Base-by-base conservation (phyloP, 345 rosid species). In the Euphorbia peplus region DNA sequence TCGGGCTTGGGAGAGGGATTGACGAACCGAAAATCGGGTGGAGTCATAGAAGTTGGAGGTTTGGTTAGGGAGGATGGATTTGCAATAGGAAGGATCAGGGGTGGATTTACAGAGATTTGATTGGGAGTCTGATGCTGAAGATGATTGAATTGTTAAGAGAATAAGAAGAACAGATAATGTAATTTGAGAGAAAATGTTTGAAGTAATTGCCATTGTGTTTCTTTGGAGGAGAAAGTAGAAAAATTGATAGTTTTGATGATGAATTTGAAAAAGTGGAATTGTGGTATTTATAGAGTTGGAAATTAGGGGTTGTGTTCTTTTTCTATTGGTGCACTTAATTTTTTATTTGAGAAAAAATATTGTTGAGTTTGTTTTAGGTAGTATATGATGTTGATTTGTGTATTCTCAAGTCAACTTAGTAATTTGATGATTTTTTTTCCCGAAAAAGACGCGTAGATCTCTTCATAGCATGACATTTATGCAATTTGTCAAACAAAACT, bases 21-120 rank as follows among this genome's bases (percentile, higher is more conserved):
- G 83, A 0, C 87, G 75, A 60, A 95, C 77, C 4, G 87, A 78
- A 73, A 71, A 77, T 37, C 96, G 77, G 52, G 87, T 90, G 46
- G 78, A 90, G 15, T 64, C 76, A 64, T 83, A 87, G 65, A 82
- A 81, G 70, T 83, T 74, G 70, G 81, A 76, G 39, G 86, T 65
- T 32, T 71, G 79, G 59, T 77, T 78, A 32, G 86, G 84, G 41
- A 88, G 89, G 14, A 87, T 68, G n/a, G 93, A 84, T 63, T 69
- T 74, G 81, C 97, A 91, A 51, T 68, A 82, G 35, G 81, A 65
- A 2, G 96, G 97, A 70, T 91, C 84, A 1, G 88, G 96, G 3
- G 93, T 80, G 64, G 80, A 77, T 63, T 63, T 55, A 83, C 97
- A 91, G 3, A 83, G 51, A 58, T 70, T 69, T 29, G 82, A 71